phyloP scores from a whole-genome alignment of 2,329 filamentous ascomycete genomes.

The Botrytis galanthina region DNA sequence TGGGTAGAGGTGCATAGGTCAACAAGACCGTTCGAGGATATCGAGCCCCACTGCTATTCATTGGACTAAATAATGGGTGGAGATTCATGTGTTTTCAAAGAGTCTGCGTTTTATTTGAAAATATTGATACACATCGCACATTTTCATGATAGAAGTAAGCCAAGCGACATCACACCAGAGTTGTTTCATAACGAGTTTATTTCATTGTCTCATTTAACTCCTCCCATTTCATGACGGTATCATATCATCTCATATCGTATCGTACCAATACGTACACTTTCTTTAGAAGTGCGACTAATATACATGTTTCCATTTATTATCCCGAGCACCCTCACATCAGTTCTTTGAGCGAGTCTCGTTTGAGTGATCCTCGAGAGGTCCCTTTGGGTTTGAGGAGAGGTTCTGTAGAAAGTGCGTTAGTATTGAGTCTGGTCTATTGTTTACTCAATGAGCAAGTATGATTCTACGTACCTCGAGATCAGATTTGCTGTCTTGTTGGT shows the following conservation, averaged over 20 bases:
- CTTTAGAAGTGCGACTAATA: neutral
- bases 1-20: neutral
- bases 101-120: neutral
- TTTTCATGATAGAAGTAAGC: neutral
- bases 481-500: conserved; percentile 52
- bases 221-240: neutral
- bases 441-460: neutral
- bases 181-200: neutral
- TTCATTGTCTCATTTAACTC: neutral
- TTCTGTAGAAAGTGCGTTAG: conserved; percentile 39
- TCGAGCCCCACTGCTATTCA: neutral
- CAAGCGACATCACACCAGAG: no score
- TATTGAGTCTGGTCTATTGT: neutral
- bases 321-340: neutral
- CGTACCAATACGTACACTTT: neutral
- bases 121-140: neutral
- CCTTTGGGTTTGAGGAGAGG: conserved; percentile 64
- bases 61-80: neutral
- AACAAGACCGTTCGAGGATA: neutral
- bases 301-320: neutral
- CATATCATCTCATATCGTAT: neutral
- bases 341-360: conserved; percentile 48
- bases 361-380: conserved; percentile 58
- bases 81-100: neutral
- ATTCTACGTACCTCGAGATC: conserved; percentile 45